Percentiles rank a stretch among this genome's conserved stretches.
These are phyloP conservation scores for Cystobasidium slooffiae DNA, from an alignment of 1,284 basidiomycete species.

Conservation along the genomic window DNA sequence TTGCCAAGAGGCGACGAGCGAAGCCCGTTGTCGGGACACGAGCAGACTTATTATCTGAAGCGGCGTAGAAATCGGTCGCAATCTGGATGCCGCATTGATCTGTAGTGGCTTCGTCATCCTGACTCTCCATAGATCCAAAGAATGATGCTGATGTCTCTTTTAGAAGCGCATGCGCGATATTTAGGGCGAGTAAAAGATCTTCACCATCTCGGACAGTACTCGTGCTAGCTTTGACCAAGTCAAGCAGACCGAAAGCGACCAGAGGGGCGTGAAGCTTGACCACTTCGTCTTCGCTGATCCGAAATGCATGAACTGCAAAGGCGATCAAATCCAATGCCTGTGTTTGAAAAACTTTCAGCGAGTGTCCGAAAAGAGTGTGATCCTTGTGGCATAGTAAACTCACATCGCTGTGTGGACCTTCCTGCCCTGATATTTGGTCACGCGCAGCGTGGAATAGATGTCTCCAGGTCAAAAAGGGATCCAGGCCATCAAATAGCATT, in stretches of 20 bases:
- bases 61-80: constrained; percentile 36
- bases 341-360: constrained; percentile 14
- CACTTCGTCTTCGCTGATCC: constrained; percentile 61
- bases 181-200: constrained; percentile 20
- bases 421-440: constrained; percentile 1
- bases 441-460: constrained; percentile 65
- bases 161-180: constrained; percentile 30
- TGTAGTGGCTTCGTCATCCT: constrained; percentile 14
- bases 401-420: constrained; percentile 27
- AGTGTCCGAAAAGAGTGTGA: no score
- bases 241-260: constrained; percentile 69
- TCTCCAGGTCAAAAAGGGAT: constrained; percentile 86
- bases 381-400: constrained; percentile 58
- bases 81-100: constrained; percentile 19
- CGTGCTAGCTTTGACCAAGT: constrained; percentile 61
- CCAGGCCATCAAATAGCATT: constrained; percentile 89
- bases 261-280: constrained; percentile 74
- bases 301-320: constrained; percentile 59
- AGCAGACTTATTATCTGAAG: constrained; percentile 37
- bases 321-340: constrained; percentile 56
- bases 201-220: neutral
- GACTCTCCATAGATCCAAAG: constrained; percentile 15
- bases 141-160: constrained; percentile 41
- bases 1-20: constrained; percentile 29
- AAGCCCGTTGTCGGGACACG: constrained; percentile 40